Evolutionary conservation across 306 rosid species (phyloP).

Genomic region (Glycine tomentella): DNA sequence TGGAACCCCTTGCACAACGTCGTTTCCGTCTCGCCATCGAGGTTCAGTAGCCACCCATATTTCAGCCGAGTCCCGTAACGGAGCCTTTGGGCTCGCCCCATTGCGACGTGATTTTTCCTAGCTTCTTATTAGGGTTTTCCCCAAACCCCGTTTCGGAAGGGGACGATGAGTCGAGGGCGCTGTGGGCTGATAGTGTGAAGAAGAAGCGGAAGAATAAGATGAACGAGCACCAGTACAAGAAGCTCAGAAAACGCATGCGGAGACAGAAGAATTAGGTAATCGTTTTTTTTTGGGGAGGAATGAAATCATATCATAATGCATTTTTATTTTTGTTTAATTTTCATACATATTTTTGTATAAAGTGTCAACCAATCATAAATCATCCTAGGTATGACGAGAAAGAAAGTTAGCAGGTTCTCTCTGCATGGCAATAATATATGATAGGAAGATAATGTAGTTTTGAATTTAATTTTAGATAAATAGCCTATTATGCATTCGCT

Average conservation of each 20-base stretch:
- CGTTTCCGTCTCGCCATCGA: neutral
- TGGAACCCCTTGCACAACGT: neutral
- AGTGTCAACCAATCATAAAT: no score
- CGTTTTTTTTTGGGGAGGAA: neutral
- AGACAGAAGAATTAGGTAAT: neutral
- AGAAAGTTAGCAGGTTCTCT: no score
- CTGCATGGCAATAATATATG: no score
- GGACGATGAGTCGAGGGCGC: no score
- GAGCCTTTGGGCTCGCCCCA: slow-evolving; percentile 9
- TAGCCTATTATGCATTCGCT: no score
- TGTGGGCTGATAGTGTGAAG: slow-evolving; percentile 25
- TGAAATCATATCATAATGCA: neutral
- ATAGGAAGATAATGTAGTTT: no score
- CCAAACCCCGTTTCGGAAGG: no score
- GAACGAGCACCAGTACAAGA: slow-evolving; percentile 64
- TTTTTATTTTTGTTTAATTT: no score
- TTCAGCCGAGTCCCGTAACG: slow-evolving; percentile 1
- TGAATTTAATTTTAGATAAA: no score
- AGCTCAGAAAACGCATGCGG: slow-evolving; percentile 52
- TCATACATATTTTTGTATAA: no score
- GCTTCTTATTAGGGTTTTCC: no score
- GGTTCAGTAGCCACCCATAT: neutral
- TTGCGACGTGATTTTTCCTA: slow-evolving; percentile 4
- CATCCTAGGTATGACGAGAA: neutral
- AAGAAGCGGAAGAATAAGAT: slow-evolving; percentile 67